Evolutionary conservation across 345 rosid genomes (phyloP), one percentile per base, ranked within the genome.

Genomic region (Brassica juncea): DNA sequence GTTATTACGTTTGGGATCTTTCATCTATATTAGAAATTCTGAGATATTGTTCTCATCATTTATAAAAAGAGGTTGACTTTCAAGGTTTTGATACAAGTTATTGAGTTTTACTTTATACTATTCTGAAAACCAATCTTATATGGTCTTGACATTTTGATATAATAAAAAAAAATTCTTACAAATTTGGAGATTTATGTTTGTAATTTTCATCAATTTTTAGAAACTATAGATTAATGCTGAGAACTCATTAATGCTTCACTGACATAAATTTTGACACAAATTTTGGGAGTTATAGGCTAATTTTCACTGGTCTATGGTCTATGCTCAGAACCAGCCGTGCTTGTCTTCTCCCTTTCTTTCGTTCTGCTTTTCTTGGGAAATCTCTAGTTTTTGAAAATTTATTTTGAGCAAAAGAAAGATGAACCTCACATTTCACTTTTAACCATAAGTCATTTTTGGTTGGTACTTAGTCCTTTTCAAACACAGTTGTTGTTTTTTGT

Each of bases 381-480:
- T 64, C n/a, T 64, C 16, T 55, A 49, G 57, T 49, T 49, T 49
- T 49, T 49, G 57, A 49, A 14, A 49, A 49, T 49, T 49, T 49
- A 49, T 54, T 52, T 15, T 54, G 8, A 54, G 25, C 59, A 15
- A 1, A 54, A 54, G 59, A 54, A 15, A 54, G 61, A 67, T 58
- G 68, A n/a, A 49, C 4, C 54, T 67, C 69, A 79, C 68, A 77
- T 73, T 79, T 67, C 70, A 67, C 74, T 73, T 79, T 59, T 79
- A 70, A 79, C 64, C 70, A n/a, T 59, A 10, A 67, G 70, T 73
- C 61, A 67, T 67, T 79, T 49, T 25, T 23, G 70, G 77, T 79
- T 73, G 82, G 74, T 79, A 67, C 78, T 67, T 79, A 7, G 73
- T 73, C 74, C 69, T 73, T 79, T 79, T 79, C 74, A 60, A 0